A percentile compares a stretch with the other conserved stretches of the same genome.
Conservation (phyloP, 2,329 filamentous ascomycete genomes). For the Phoma sp. region DNA sequence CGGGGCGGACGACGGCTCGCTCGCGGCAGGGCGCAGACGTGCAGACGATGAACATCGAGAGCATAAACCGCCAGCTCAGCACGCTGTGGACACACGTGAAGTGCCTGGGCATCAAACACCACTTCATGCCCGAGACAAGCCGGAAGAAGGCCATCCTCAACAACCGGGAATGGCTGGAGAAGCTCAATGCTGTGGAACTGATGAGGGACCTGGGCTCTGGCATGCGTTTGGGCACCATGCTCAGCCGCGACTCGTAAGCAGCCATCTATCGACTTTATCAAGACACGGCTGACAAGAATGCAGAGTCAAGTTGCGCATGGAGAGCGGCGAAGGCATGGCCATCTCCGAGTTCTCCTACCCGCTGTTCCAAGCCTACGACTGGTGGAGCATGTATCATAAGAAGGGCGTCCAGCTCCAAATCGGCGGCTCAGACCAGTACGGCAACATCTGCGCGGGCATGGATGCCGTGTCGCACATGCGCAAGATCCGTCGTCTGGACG, state of each 20-base stretch:
- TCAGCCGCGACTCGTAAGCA: constrained; percentile 83
- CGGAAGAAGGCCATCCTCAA: constrained; percentile 75
- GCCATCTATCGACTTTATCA: background rate
- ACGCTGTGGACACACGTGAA: constrained; percentile 78
- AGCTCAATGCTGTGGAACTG: constrained; percentile 74
- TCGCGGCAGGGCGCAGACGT: constrained; percentile 59
- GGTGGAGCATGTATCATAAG: constrained; percentile 82
- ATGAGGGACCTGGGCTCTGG: constrained; percentile 74
- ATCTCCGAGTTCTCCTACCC: constrained; percentile 94
- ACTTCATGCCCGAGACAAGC: constrained; percentile 66
- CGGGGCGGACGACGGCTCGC: constrained; percentile 68
- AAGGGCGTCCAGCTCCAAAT: constrained; percentile 81
- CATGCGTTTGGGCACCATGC: constrained; percentile 82
- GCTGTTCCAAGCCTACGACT: constrained; percentile 93
- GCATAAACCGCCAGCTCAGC: constrained; percentile 72
- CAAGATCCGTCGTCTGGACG: constrained; percentile 37
- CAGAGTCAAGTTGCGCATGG: constrained; percentile 80
- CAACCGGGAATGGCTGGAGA: constrained; percentile 84
- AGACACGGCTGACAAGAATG: constrained; percentile 20
- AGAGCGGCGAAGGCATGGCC: constrained; percentile 89
- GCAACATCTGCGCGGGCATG: constrained; percentile 91
- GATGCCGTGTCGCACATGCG: constrained; percentile 81
- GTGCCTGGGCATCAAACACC: constrained; percentile 66
- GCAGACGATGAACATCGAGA: constrained; percentile 68
- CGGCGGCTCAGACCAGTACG: constrained; percentile 93